phyloP scores from a whole-genome alignment of 768 basidiomycete species.

The Boletus eberwhitei region DNA sequence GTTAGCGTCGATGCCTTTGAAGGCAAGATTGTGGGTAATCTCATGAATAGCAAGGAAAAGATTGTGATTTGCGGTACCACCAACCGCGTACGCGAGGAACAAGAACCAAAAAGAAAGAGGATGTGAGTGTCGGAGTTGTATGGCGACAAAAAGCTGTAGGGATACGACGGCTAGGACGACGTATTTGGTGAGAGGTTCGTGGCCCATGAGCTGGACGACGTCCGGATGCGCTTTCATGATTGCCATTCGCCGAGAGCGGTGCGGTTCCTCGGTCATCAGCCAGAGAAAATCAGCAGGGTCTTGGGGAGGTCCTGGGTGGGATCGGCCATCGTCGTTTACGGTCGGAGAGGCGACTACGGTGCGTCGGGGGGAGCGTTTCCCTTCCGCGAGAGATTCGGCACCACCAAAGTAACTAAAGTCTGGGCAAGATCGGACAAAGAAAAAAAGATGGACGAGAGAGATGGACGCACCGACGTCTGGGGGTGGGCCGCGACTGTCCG shows the following conservation, averaged over 20 bases:
- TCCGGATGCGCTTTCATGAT: conserved; percentile 96
- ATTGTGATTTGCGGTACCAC: conserved; percentile 97
- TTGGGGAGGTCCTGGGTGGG: conserved; percentile 54
- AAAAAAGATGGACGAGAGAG: not conserved
- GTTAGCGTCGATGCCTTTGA: conserved; percentile 77
- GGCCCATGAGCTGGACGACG: conserved; percentile 95
- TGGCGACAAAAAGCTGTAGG: conserved; percentile 66
- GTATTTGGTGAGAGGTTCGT: conserved; percentile 89
- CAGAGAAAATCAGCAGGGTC: conserved; percentile 89
- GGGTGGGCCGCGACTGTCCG: not conserved
- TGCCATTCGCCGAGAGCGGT: conserved; percentile 78
- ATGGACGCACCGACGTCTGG: conserved; percentile 20
- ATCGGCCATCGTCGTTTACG: conserved; percentile 37
- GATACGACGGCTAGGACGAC: conserved; percentile 79
- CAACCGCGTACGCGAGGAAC: conserved; percentile 75
- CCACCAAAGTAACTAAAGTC: conserved; percentile 83
- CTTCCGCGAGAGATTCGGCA: conserved; percentile 67
- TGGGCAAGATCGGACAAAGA: conserved; percentile 18
- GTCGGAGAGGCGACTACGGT: conserved; percentile 44
- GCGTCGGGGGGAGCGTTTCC: conserved; percentile 50
- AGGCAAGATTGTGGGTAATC: conserved; percentile 97
- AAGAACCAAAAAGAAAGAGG: conserved; percentile 74
- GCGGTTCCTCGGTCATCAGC: conserved; percentile 98
- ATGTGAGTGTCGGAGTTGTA: conserved; percentile 61
- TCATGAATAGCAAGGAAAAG: conserved; percentile 98